These are phyloP conservation scores for Leptographium galeiforme DNA, from an alignment of 2,329 filamentous ascomycete species.

Conservation along the genomic window DNA sequence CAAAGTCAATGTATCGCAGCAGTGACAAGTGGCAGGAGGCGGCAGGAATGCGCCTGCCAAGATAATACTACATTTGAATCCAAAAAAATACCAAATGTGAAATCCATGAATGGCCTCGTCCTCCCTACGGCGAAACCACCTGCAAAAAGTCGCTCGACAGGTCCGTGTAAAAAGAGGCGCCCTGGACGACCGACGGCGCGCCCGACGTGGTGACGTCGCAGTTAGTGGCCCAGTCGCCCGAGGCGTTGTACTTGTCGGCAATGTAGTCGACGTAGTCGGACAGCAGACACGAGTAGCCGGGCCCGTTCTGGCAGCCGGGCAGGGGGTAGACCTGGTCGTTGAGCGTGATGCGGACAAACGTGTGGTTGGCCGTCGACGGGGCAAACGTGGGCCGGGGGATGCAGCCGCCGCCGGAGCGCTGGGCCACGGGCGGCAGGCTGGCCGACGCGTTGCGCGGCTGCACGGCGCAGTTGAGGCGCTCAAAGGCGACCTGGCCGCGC, in stretches of 20 bases:
- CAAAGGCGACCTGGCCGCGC: conserved; percentile 52
- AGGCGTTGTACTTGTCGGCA: conserved; percentile 27
- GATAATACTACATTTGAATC: background rate
- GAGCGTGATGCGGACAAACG: conserved; percentile 42
- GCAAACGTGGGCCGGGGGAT: conserved; percentile 5
- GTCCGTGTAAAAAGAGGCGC: conserved; percentile 36
- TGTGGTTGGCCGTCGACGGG: conserved; percentile 16
- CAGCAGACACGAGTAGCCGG: conserved; percentile 38
- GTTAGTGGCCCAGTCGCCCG: conserved; percentile 35
- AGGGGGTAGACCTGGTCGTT: conserved; percentile 52
- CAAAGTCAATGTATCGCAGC: conserved; percentile 15
- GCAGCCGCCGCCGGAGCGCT: background rate
- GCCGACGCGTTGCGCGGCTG: conserved; percentile 1
- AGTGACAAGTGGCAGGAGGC: conserved; percentile 2
- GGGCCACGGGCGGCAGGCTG: conserved; percentile 2
- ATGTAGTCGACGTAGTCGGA: conserved; percentile 31
- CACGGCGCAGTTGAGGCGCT: conserved; percentile 40
- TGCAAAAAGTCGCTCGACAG: conserved; percentile 24
- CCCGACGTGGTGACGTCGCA: conserved; percentile 30
- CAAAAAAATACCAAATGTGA: background rate
- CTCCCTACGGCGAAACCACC: conserved; percentile 4
- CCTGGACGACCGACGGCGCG: conserved; percentile 26
- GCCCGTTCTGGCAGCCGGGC: conserved; percentile 38
- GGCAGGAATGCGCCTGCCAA: background rate
- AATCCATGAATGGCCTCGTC: too few relatives aligned